Evolutionary conservation across 208 protist species (phyloP).

Genomic region (Leptomonas pyrrhocoris): DNA sequence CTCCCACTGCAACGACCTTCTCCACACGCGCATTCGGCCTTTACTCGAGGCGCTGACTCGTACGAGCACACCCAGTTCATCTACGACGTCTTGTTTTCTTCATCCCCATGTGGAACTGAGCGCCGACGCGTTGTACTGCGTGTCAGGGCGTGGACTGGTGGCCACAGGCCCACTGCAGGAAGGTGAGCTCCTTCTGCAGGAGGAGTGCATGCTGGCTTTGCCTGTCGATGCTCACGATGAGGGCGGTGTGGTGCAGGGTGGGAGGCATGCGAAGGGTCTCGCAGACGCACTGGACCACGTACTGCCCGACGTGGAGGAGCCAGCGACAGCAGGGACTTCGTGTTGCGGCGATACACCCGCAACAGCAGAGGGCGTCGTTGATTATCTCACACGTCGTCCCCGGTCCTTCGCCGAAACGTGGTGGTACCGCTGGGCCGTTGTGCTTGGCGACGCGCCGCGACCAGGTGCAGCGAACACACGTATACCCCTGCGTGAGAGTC

Average conservation of each 20-base stretch:
- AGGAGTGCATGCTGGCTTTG: conserved; percentile 12
- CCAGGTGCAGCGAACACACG: background rate
- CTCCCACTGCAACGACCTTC: background rate
- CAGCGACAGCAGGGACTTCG: too few relatives aligned
- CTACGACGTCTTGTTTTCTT: conserved; percentile 8
- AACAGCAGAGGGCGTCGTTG: background rate
- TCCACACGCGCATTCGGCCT: background rate
- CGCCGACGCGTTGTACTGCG: conserved; percentile 30
- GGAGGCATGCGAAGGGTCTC: background rate
- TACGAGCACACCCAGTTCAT: too few relatives aligned
- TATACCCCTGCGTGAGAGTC: background rate
- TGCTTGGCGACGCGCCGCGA: background rate
- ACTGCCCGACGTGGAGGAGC: background rate
- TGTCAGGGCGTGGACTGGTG: conserved; percentile 46
- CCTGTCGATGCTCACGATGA: background rate
- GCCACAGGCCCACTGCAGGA: conserved; percentile 37
- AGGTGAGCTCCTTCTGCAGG: conserved; percentile 41
- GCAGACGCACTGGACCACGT: background rate
- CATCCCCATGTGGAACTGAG: conserved; percentile 41
- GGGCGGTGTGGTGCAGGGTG: background rate
- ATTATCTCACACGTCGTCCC: background rate
- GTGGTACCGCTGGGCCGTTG: conserved; percentile 10
- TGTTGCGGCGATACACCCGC: background rate
- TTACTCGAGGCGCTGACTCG: background rate
- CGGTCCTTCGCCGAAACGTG: background rate